Evolutionary conservation across 257 asterid species (phyloP).

Genomic region (Solanum sejunctum): DNA sequence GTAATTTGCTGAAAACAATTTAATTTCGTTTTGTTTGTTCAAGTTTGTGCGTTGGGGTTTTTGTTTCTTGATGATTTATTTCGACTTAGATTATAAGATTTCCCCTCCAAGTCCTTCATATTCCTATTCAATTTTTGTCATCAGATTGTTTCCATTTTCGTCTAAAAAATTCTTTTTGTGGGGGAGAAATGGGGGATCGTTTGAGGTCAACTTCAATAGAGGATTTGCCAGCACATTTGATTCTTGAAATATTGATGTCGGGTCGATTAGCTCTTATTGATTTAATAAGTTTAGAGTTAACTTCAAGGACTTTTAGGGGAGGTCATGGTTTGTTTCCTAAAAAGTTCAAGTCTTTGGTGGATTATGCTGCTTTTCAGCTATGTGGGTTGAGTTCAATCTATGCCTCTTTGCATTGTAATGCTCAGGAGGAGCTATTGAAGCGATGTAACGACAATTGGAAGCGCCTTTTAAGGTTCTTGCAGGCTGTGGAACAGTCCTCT

Average conservation of each 20-base stretch:
- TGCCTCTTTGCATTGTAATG: constrained; percentile 24
- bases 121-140: constrained; percentile 10
- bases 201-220: constrained; percentile 34
- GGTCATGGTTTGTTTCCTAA: constrained; percentile 36
- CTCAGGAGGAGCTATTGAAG: constrained; percentile 31
- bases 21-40: background rate
- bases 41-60: constrained; percentile 8
- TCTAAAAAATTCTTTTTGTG: constrained; percentile 12
- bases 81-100: constrained; percentile 10
- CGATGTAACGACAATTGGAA: constrained; percentile 66
- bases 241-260: constrained; percentile 57
- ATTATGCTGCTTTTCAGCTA: constrained; percentile 66
- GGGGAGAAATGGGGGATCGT: constrained; percentile 42
- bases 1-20: background rate
- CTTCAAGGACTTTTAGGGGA: constrained; percentile 40
- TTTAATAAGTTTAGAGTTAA: constrained; percentile 54
- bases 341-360: constrained; percentile 51
- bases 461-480: constrained; percentile 63
- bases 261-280: constrained; percentile 52
- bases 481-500: constrained; percentile 62
- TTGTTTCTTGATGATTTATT: constrained; percentile 33
- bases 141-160: constrained; percentile 25
- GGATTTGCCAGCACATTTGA: constrained; percentile 61
- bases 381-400: constrained; percentile 44
- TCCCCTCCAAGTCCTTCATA: constrained; percentile 21